Base-by-base conservation (phyloP, 2,329 filamentous ascomycete species). In the Mycogone perniciosa region DNA sequence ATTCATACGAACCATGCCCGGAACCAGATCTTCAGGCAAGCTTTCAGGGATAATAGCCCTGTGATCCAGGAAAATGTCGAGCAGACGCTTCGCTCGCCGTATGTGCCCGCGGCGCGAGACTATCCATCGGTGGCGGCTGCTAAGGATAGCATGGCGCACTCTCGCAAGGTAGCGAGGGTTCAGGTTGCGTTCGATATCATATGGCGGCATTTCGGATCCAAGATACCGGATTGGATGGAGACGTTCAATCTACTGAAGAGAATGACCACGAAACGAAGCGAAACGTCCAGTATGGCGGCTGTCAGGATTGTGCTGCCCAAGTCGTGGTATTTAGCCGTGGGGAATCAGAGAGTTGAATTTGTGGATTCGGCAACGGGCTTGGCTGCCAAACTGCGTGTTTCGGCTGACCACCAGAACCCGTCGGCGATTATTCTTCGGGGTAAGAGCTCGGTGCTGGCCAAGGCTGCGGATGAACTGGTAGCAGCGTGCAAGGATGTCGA, bases 161-260 rank as follows among this genome's bases (percentile, higher is more conserved):
- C 54, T 29, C 47, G 43, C 40, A 52, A 46, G 58, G 64, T 57
- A n/a, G 56, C 68, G 11, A 58, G 58, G n/a, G 63, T 65, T 6
- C 74, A 76, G 54, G 53, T 63, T 3, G 66, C 66, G 4, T 60
- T 71, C 39, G 65, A 70, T 38, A 59, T 60, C 13, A 62, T 70
- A 26, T 67, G 65, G 51, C 55, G 59, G 20, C 57, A 60, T 9
- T 63, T 66, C 48, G 50, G 56, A 1, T 59, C 56, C 34, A 59
- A 56, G 11, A 57, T 65, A 34, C 62, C 67, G 1, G 62, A 71
- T 52, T 78, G 74, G 74, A 66, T 63, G 10, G 55, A 60, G 5
- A 67, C 70, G 8, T 65, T 77, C 38, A 53, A 60, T 7, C 54
- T 67, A 4, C 64, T 79, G 52, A 65, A 64, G 54, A 58, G 59